Evolutionary conservation across 2,329 filamentous ascomycete species (phyloP).

Genomic region (Purpureocillium lavendulum): DNA sequence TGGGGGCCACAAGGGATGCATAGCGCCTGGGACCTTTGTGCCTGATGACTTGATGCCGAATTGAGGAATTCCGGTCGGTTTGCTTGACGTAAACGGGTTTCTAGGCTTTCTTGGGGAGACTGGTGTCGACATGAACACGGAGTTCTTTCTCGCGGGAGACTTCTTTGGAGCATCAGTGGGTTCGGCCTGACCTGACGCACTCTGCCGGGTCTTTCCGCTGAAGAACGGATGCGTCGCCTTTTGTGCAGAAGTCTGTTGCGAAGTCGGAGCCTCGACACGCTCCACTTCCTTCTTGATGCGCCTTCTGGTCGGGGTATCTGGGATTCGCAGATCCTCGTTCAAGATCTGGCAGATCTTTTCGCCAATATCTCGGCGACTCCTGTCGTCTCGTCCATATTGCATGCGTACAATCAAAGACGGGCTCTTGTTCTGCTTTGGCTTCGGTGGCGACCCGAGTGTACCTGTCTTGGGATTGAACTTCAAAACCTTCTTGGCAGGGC

Average conservation of each 20-base stretch:
- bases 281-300: background rate
- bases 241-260: conserved; percentile 12
- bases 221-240: conserved; percentile 37
- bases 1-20: conserved; percentile 64
- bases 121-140: conserved; percentile 44
- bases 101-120: conserved; percentile 38
- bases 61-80: conserved; percentile 20
- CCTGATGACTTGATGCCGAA: conserved; percentile 36
- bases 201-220: conserved; percentile 14
- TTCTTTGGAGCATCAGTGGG: conserved; percentile 10
- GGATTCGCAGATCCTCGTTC: conserved; percentile 16
- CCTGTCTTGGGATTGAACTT: conserved; percentile 52
- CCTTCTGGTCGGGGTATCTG: conserved; percentile 13
- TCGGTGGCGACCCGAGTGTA: conserved; percentile 54
- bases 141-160: conserved; percentile 22
- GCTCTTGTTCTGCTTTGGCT: conserved; percentile 31
- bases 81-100: conserved; percentile 17
- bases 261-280: background rate
- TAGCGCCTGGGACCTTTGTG: conserved; percentile 56
- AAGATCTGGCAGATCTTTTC: conserved; percentile 57
- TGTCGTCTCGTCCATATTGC: conserved; percentile 46
- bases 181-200: conserved; percentile 16
- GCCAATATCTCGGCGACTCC: conserved; percentile 40
- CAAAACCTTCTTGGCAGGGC: conserved; percentile 35
- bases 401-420: conserved; percentile 43